phyloP scores from a whole-genome alignment of 2,329 filamentous ascomycete genomes.

The Neoascochyta sp. region DNA sequence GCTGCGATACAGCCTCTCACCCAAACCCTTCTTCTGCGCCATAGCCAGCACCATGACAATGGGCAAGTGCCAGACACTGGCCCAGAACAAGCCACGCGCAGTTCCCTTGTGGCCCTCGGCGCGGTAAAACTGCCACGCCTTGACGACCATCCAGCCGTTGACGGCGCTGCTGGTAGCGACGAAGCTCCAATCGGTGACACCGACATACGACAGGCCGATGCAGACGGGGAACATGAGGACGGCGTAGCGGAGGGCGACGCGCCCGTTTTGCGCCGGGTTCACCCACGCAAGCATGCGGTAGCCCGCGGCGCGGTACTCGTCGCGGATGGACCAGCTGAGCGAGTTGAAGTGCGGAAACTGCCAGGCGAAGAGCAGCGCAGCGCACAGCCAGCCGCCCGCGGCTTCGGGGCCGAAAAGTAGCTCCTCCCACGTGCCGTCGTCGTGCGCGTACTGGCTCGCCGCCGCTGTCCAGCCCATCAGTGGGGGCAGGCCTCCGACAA shows the following conservation, averaged over 20 bases:
- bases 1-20: conserved; percentile 30
- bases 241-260: conserved; percentile 85
- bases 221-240: conserved; percentile 84
- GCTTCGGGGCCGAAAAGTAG: conserved; percentile 67
- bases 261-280: conserved; percentile 77
- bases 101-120: conserved; percentile 73
- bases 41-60: conserved; percentile 85
- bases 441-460: conserved; percentile 72
- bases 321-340: conserved; percentile 79
- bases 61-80: conserved; percentile 93
- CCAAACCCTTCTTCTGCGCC: conserved; percentile 81
- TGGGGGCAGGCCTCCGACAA: conserved; percentile 90
- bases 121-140: conserved; percentile 79
- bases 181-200: conserved; percentile 83
- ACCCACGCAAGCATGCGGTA: conserved; percentile 78
- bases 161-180: conserved; percentile 74
- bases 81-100: conserved; percentile 88
- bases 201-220: conserved; percentile 69
- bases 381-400: conserved; percentile 84
- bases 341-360: conserved; percentile 99
- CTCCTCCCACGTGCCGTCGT: conserved; percentile 63
- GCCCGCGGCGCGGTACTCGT: conserved; percentile 75
- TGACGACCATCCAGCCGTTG: conserved; percentile 79
- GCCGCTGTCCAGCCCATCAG: conserved; percentile 98
- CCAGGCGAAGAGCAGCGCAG: conserved; percentile 84